These are phyloP conservation scores for Medicago truncatula DNA, from an alignment of 306 rosid species.

Conservation along the genomic window DNA sequence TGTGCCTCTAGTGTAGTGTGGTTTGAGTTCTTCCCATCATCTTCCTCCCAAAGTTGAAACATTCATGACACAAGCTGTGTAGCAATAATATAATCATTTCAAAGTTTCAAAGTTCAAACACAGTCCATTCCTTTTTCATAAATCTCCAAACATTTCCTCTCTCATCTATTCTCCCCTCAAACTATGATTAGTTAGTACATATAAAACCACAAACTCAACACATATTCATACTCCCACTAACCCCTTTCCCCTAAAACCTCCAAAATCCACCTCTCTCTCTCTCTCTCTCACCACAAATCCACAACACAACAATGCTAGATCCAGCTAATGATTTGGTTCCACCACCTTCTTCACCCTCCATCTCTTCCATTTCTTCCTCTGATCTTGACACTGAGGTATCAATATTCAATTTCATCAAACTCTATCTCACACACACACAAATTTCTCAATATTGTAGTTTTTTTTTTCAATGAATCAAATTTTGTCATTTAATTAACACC, in stretches of 20 bases:
- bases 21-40: neutral
- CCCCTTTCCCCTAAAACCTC: slow-evolving; percentile 23
- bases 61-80: slow-evolving; percentile 42
- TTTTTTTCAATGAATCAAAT: too few species aligned
- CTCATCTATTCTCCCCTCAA: slow-evolving; percentile 27
- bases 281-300: neutral
- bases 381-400: slow-evolving; percentile 90
- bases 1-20: too few species aligned
- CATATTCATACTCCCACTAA: neutral
- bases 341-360: slow-evolving; percentile 86
- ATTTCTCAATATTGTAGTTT: neutral
- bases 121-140: slow-evolving; percentile 28
- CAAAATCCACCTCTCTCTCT: neutral
- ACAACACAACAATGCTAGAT: slow-evolving; percentile 65
- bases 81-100: slow-evolving; percentile 30
- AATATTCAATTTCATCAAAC: slow-evolving; percentile 11
- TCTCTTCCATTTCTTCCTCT: slow-evolving; percentile 93
- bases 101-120: slow-evolving; percentile 33
- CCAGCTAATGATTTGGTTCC: slow-evolving; percentile 81
- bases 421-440: neutral
- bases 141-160: neutral
- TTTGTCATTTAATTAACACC: too few species aligned
- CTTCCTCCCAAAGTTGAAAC: slow-evolving; percentile 37
- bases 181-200: slow-evolving; percentile 9
- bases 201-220: slow-evolving; percentile 33